These are phyloP conservation scores for Bruguiera hainesii DNA, from an alignment of 441 rosid genomes.

Conservation along the genomic window DNA sequence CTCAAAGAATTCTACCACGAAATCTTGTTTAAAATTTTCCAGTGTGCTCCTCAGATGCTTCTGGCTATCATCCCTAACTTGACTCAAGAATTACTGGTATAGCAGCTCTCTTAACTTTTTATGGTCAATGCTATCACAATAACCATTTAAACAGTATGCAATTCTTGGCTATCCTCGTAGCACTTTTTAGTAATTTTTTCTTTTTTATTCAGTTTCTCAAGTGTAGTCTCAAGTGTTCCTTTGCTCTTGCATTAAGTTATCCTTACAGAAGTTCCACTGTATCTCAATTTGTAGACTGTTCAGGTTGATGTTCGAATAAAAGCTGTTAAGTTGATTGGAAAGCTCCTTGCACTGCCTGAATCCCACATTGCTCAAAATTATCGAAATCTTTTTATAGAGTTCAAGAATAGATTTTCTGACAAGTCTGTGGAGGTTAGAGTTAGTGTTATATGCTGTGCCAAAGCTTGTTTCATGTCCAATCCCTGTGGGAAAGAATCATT, in stretches of 20 bases:
- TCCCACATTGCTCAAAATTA: constrained; percentile 46
- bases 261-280: too few species aligned
- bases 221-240: too few species aligned
- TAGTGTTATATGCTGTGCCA: constrained; percentile 67
- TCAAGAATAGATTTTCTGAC: constrained; percentile 86
- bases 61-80: constrained; percentile 68
- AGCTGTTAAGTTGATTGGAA: constrained; percentile 81
- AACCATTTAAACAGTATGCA: neutral
- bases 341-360: constrained; percentile 62
- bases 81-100: constrained; percentile 83
- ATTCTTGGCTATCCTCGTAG: neutral
- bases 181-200: too few species aligned
- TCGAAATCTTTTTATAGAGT: constrained; percentile 68
- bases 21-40: constrained; percentile 64
- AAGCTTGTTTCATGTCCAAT: constrained; percentile 65
- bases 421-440: constrained; percentile 92
- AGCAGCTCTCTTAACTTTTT: constrained; percentile 15
- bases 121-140: neutral
- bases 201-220: too few species aligned
- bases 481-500: constrained; percentile 54
- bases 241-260: too few species aligned
- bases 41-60: constrained; percentile 81
- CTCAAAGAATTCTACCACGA: constrained; percentile 84
- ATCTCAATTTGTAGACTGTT: constrained; percentile 57
- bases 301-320: constrained; percentile 94